Evolutionary conservation across 306 rosid genomes (phyloP), one percentile per base, ranked within the genome.

Genomic region (Prunus dulcis): DNA sequence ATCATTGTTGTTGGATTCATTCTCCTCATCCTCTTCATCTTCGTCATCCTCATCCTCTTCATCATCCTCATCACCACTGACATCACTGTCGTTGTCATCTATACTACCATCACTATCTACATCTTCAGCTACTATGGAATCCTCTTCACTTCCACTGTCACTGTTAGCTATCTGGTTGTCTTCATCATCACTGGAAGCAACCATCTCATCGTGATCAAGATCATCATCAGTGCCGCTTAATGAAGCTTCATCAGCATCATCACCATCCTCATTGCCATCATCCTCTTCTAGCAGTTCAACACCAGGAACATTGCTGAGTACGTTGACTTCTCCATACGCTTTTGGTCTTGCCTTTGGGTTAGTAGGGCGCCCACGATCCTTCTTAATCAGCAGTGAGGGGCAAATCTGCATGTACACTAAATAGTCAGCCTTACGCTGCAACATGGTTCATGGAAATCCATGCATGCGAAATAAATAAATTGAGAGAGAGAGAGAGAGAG

Each of bases 351-450:
- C 93, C 74, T 64, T 86, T 10, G 96, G 86, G 80, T 87, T 81
- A 15, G 74, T 76, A 43, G 90, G 97, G 20, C 95, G 88, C 52
- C 98, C 98, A 74, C 96, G 96, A 78, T 94, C 98, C 85, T 90
- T 94, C 89, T 91, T 94, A 82, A 89, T 80, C 73, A 94, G 88
- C 13, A 94, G 84, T 34, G 95, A 90, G 67, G 98, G 98, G 85
- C 90, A 90, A 86, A 90, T 38, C 98, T 94, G 88, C 85, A 85
- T n/a, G 72, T 43, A 63, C 76, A 76, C 32, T 61, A 71, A 64
- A 28, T 69, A 65, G 30, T 66, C 19, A 78, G 52, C 22, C 30
- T 43, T 38, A 64, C 15, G 11, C 51, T 14, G 34, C 64, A 38
- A 71, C 58, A 28, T 27, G 47, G 65, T 34, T 63, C 34, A 50